Percentiles rank a stretch among this genome's conserved stretches.
Evolutionary conservation across 768 basidiomycete genomes (phyloP).

Genomic region (Dentipellis fragilis): DNA sequence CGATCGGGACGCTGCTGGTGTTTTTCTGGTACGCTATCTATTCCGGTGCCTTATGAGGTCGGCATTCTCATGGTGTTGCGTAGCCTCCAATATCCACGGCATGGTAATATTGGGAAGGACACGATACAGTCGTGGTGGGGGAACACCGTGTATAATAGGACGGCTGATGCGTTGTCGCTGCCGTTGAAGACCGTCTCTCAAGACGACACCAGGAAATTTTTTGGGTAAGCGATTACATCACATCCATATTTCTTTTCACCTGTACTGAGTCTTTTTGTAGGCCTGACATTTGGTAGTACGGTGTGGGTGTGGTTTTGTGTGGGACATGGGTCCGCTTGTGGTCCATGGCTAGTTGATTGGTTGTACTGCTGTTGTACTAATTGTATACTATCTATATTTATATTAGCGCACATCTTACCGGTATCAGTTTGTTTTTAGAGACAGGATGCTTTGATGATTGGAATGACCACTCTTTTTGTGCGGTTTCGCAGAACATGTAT

Average conservation of each 20-base stretch:
- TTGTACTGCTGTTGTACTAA: background rate
- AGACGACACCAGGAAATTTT: constrained; percentile 4
- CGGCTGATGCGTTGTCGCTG: constrained; percentile 8
- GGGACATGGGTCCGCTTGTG: no score
- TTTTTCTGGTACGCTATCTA: constrained; percentile 48
- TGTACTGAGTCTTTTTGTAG: background rate
- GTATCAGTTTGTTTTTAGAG: background rate
- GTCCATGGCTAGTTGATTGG: background rate
- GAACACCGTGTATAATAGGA: constrained; percentile 12
- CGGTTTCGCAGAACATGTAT: no score
- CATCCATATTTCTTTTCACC: background rate
- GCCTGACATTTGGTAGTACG: background rate
- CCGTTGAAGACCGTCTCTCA: constrained; percentile 6
- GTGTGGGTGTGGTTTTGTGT: background rate
- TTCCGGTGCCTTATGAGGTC: background rate
- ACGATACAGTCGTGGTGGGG: constrained; percentile 14
- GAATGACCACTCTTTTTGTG: background rate
- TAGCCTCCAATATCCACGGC: constrained; percentile 11
- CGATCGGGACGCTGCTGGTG: constrained; percentile 53
- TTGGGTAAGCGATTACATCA: constrained; percentile 7
- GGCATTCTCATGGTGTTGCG: background rate
- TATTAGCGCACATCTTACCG: background rate
- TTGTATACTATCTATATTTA: background rate
- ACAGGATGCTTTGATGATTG: background rate
- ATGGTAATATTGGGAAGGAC: constrained; percentile 6